Evolutionary conservation across 2,329 filamentous ascomycete species (phyloP).

Genomic region (Pseudogymnoascus sp.): DNA sequence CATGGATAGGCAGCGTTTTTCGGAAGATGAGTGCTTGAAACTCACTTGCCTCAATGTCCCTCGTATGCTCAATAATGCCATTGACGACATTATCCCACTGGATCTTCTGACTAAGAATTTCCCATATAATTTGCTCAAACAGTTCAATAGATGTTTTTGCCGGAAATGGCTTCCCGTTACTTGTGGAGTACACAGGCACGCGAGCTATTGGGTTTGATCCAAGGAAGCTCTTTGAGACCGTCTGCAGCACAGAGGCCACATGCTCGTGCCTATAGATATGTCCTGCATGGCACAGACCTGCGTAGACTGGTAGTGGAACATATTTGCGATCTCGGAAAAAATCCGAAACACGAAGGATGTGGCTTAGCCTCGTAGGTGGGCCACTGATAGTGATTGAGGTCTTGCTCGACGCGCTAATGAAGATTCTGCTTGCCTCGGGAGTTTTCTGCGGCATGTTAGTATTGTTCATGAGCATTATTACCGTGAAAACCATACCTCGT

Average conservation of each 20-base stretch:
- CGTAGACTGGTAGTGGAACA: constrained; percentile 30
- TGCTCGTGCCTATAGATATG: constrained; percentile 32
- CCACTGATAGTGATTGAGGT: constrained; percentile 14
- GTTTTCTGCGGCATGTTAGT: background rate
- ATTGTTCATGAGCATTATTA: too few species aligned
- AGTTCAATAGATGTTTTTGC: constrained; percentile 21
- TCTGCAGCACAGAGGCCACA: constrained; percentile 22
- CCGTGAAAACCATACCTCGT: constrained; percentile 12
- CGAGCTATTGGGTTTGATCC: constrained; percentile 15
- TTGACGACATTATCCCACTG: constrained; percentile 25
- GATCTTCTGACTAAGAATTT: constrained; percentile 26
- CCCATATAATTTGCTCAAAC: constrained; percentile 22
- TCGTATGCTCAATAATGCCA: constrained; percentile 17
- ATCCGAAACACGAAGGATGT: constrained; percentile 22
- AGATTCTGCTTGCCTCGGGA: constrained; percentile 19
- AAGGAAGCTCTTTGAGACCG: constrained; percentile 3
- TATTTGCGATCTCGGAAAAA: constrained; percentile 26
- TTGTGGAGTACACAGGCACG: constrained; percentile 28
- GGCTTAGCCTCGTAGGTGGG: constrained; percentile 22
- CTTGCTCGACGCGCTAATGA: constrained; percentile 13
- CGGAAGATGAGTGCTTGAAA: constrained; percentile 24
- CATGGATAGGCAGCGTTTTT: constrained; percentile 22
- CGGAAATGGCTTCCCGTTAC: constrained; percentile 23
- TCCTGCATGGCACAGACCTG: constrained; percentile 32
- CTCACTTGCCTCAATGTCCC: constrained; percentile 12